Conservation (phyloP, 2,329 filamentous ascomycete species). For the Exophiala viscosa region DNA sequence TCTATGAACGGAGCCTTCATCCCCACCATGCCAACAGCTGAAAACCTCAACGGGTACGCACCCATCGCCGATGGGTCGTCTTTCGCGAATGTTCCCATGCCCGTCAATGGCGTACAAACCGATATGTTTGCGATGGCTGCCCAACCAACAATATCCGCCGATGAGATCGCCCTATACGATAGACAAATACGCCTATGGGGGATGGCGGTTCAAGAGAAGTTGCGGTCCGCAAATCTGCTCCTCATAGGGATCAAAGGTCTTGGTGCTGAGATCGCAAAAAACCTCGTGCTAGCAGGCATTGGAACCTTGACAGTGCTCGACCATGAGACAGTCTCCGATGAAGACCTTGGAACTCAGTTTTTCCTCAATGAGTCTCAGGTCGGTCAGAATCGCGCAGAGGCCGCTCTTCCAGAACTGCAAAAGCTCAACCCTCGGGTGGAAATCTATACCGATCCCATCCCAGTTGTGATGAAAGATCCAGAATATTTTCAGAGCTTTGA, state of each 20-base stretch:
- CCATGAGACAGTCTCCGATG: slow-evolving; percentile 67
- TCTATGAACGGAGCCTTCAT: slow-evolving; percentile 8
- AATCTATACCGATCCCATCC: slow-evolving; percentile 65
- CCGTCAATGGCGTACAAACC: slow-evolving; percentile 13
- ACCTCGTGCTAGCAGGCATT: slow-evolving; percentile 89
- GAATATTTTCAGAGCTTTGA: slow-evolving; percentile 77
- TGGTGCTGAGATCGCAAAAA: slow-evolving; percentile 94
- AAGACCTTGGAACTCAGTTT: slow-evolving; percentile 79
- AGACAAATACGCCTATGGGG: slow-evolving; percentile 97
- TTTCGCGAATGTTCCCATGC: slow-evolving; percentile 10
- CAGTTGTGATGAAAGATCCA: slow-evolving; percentile 64
- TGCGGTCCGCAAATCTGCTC: slow-evolving; percentile 83
- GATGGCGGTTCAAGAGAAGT: slow-evolving; percentile 85
- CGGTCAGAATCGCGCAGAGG: slow-evolving; percentile 78
- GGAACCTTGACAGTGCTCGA: slow-evolving; percentile 87
- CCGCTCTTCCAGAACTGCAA: slow-evolving; percentile 71
- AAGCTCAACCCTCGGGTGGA: slow-evolving; percentile 86
- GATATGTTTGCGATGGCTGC: slow-evolving; percentile 13
- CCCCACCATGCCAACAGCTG: slow-evolving; percentile 1
- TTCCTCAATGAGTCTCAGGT: slow-evolving; percentile 70
- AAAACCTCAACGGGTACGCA: slow-evolving; percentile 11
- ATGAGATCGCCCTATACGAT: slow-evolving; percentile 96
- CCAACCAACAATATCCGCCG: slow-evolving; percentile 45
- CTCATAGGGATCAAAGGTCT: slow-evolving; percentile 84
- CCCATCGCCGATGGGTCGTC: slow-evolving; percentile 5